Conservation (phyloP, 768 basidiomycete genomes). For the Psilocybe sp. region DNA sequence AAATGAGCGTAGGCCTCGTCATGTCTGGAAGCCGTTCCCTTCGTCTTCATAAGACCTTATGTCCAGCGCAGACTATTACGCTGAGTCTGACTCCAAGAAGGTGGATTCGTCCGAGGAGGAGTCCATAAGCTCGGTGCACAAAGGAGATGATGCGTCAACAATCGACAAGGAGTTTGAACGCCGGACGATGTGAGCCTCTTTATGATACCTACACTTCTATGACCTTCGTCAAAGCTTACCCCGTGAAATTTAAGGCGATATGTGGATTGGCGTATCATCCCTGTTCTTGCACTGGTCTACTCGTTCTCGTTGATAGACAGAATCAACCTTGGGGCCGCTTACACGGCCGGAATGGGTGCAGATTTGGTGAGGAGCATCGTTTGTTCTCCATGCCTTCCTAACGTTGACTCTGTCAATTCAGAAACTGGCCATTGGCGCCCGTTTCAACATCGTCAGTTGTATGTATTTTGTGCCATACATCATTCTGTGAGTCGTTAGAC, state of each 20-base stretch:
- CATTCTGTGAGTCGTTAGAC: constrained; percentile 28
- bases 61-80: too few relatives aligned
- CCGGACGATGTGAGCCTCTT: background rate
- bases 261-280: constrained; percentile 37
- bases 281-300: constrained; percentile 36
- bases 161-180: background rate
- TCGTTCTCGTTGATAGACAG: constrained; percentile 39
- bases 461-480: constrained; percentile 49
- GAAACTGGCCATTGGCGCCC: constrained; percentile 34
- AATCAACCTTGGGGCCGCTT: constrained; percentile 39
- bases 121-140: too few relatives aligned
- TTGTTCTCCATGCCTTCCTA: background rate
- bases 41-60: too few relatives aligned
- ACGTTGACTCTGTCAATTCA: constrained; percentile 15
- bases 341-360: constrained; percentile 37
- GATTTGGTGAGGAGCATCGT: constrained; percentile 27
- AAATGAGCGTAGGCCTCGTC: too few relatives aligned
- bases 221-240: background rate
- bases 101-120: too few relatives aligned
- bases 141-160: too few relatives aligned
- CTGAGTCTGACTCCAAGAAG: too few relatives aligned
- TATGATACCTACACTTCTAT: background rate
- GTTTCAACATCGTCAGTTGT: constrained; percentile 44
- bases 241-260: constrained; percentile 25
- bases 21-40: too few relatives aligned